Base-by-base conservation (phyloP, 164 flowering plant species). In the Santalum album region DNA sequence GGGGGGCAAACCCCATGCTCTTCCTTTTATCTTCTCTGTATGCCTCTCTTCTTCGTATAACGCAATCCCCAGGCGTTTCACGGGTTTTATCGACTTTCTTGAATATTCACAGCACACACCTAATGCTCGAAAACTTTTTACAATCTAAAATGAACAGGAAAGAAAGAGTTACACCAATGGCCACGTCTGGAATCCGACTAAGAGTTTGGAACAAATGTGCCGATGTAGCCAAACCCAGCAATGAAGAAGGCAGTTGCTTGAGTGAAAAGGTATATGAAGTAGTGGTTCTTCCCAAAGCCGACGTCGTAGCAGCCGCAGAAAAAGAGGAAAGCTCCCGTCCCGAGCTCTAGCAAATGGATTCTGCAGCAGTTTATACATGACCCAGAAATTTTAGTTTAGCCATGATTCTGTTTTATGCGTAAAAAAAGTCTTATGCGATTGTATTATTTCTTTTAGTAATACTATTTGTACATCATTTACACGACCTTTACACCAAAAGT, bases 211-310 rank as follows among this genome's bases (percentile, higher is more conserved):
- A 84, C 76, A 44, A 79, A 53, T n/a, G 87, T 86, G 59, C 97
- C 97, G 19, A 89, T 60, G 44, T 82, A 82, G 14, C 92, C 95
- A 36, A 86, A 79, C 15, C 95, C 97, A 50, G 57, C 49, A 35
- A 82, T 58, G 66, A 86, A 79, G 81, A 86, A 89, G 55, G 97
- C 81, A 0, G 72, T 48, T 11, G 95, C 71, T 69, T 89, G 97
- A 12, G 66, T 51, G 53, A 46, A 84, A 32, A 89, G 84, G 65
- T 78, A 89, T 10, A 89, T 34, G 77, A 67, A 89, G 71, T 59
- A 86, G 59, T 77, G 74, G 61, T 73, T 80, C 43, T 79, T 76
- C 54, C 95, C 95, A 39, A 61, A 79, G 19, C 68, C 55, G 11
- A 79, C 16, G 54, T 86, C 90, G 36, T 84, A 86, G 67, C 82